Conservation (phyloP, 1,284 basidiomycete species). For the Ustilago loliicola region DNA sequence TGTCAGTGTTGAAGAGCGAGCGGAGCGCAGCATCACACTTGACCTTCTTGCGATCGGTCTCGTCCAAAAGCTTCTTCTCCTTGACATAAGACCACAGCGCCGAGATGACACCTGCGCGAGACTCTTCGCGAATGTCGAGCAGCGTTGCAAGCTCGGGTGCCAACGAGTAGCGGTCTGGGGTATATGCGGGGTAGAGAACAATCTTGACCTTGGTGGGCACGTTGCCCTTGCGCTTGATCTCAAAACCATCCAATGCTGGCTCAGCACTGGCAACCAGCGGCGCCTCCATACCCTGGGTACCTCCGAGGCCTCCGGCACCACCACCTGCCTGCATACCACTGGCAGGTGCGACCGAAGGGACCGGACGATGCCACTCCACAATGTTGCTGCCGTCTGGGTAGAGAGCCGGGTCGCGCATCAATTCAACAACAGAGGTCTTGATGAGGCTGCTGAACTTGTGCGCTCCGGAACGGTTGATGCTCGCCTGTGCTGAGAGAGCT, state of each 20-base stretch:
- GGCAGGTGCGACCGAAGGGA: slow-evolving; percentile 58
- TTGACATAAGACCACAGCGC: slow-evolving; percentile 95
- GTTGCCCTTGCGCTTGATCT: slow-evolving; percentile 85
- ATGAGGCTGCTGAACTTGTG: slow-evolving; percentile 87
- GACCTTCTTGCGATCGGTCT: slow-evolving; percentile 84
- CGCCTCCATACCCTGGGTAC: slow-evolving; percentile 60
- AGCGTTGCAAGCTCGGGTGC: slow-evolving; percentile 82
- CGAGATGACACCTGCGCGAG: slow-evolving; percentile 83
- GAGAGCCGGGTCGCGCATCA: slow-evolving; percentile 84
- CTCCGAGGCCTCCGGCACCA: slow-evolving; percentile 51
- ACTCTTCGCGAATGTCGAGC: slow-evolving; percentile 87
- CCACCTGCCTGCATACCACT: slow-evolving; percentile 64
- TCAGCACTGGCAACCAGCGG: slow-evolving; percentile 62
- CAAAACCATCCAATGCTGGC: slow-evolving; percentile 81
- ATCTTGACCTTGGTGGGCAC: slow-evolving; percentile 82
- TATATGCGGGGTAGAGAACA: slow-evolving; percentile 85
- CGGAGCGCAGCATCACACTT: slow-evolving; percentile 76
- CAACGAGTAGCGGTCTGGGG: slow-evolving; percentile 87
- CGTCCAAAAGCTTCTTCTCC: slow-evolving; percentile 86
- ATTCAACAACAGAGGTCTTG: slow-evolving; percentile 85
- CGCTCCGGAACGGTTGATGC: slow-evolving; percentile 60
- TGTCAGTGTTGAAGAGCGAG: slow-evolving; percentile 70
- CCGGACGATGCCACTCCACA: slow-evolving; percentile 73
- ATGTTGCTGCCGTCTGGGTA: slow-evolving; percentile 76
- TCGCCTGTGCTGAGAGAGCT: slow-evolving; percentile 64